Evolutionary conservation across 805 yeast genomes (phyloP).

Genomic region (Candida peoriensis): DNA sequence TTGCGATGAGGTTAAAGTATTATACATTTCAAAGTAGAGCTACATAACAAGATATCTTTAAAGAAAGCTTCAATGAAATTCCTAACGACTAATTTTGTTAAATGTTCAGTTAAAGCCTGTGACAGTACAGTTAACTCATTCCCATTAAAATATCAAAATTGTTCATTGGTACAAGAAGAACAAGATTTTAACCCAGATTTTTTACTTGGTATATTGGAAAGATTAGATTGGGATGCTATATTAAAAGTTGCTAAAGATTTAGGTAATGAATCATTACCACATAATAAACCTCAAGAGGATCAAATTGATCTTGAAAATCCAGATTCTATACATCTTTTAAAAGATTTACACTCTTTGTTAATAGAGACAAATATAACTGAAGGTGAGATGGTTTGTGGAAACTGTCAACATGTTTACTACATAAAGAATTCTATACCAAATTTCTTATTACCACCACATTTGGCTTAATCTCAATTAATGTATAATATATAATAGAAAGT

Average conservation of each 20-base stretch:
- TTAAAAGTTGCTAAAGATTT: constrained; percentile 70
- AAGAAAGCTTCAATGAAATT: constrained; percentile 69
- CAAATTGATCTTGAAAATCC: constrained; percentile 20
- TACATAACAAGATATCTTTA: too few relatives aligned
- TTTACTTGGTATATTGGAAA: constrained; percentile 64
- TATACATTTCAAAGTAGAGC: too few relatives aligned
- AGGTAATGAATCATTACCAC: constrained; percentile 52
- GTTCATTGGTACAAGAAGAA: constrained; percentile 67
- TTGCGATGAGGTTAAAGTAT: too few relatives aligned
- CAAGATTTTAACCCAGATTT: constrained; percentile 80
- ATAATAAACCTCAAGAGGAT: constrained; percentile 51
- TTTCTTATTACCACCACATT: constrained; percentile 89
- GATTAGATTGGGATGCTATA: constrained; percentile 87
- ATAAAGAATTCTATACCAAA: constrained; percentile 94
- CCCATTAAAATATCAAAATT: constrained; percentile 68
- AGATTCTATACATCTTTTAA: constrained; percentile 49
- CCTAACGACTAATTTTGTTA: constrained; percentile 92
- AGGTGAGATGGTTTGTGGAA: constrained; percentile 84
- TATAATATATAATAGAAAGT: not conserved
- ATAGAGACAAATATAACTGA: constrained; percentile 83
- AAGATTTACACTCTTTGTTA: constrained; percentile 71
- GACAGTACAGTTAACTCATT: constrained; percentile 69
- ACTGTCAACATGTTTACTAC: constrained; percentile 83
- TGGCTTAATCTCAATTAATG: constrained; percentile 40
- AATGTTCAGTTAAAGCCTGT: constrained; percentile 84